Evolutionary conservation across 768 basidiomycete genomes (phyloP).

Genomic region (Daedaleopsis sinensis): DNA sequence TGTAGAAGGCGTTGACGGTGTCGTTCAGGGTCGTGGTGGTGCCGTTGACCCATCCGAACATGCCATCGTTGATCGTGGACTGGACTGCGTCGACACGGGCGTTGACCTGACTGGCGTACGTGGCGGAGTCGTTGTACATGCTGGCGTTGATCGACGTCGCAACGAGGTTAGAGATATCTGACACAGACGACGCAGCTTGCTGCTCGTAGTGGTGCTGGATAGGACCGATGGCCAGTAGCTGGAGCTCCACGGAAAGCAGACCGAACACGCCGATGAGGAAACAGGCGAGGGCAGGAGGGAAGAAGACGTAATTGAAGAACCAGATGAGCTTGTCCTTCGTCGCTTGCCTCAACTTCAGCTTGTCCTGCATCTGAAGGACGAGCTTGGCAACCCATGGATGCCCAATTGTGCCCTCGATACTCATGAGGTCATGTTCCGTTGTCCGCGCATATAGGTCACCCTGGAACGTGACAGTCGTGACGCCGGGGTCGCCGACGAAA

Average conservation of each 20-base stretch:
- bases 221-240: constrained; percentile 78
- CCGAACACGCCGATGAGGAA: constrained; percentile 94
- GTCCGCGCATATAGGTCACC: constrained; percentile 57
- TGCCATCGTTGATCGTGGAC: constrained; percentile 75
- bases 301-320: constrained; percentile 91
- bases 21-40: constrained; percentile 87
- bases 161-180: constrained; percentile 72
- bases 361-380: constrained; percentile 52
- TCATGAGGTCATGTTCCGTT: constrained; percentile 76
- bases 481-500: constrained; percentile 74
- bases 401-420: constrained; percentile 65
- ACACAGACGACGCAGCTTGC: constrained; percentile 59
- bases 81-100: constrained; percentile 69
- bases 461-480: constrained; percentile 36
- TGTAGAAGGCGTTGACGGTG: constrained; percentile 87
- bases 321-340: constrained; percentile 77
- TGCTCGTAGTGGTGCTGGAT: constrained; percentile 69
- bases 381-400: constrained; percentile 78
- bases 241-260: constrained; percentile 82
- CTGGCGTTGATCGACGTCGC: constrained; percentile 76
- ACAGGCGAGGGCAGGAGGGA: constrained; percentile 87
- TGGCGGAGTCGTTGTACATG: constrained; percentile 79
- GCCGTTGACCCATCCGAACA: constrained; percentile 95
- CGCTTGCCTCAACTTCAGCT: constrained; percentile 57
- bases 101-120: constrained; percentile 83